Base-by-base conservation (phyloP, 192 early-diverging fungal genomes). In the Coemansia asiatica region DNA sequence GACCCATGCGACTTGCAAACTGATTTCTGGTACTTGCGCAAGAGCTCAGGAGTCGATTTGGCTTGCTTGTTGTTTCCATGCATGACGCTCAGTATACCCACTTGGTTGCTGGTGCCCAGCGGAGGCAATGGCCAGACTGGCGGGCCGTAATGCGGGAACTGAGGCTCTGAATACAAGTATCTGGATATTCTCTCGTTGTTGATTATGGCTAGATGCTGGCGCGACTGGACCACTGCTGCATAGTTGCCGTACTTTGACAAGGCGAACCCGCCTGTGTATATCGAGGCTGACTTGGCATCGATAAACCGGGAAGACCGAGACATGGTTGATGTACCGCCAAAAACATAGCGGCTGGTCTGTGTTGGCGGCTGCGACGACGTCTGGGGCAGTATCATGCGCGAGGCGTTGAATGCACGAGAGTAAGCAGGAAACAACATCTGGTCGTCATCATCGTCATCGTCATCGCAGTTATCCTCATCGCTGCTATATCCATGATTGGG, bases 21-120 rank as follows among this genome's bases (percentile, higher is more conserved):
- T 0, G 74, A 56, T 36, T 56, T 64, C 7, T 23, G 61, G 47
- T 60, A 36, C 22, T 50, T 63, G 66, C 49, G 75, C 75, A 77
- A 68, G 18, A 77, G 63, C 64, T 79, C 76, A 2, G 76, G 76
- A 4, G 76, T 79, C 1, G 76, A 79, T n/a, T 79, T 79, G n/a
- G 71, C 76, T 56, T 77, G 75, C 18, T 27, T 46, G 33, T 27
- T 23, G 31, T 29, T 36, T 7, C 69, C 61, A 12, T 29, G 66
- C 36, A 61, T 61, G 6, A 25, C 21, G 19, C 16, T 21, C 60
- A 40, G 18, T 2, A 26, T 58, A 59, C 25, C 21, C n/a, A 6
- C 48, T 25, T 23, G 7, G 46, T 18, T 46, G 54, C 56, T 12
- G 15, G 10, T n/a, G 36, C 36, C 29, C 6, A 44, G 7, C n/a